Evolutionary conservation across 202 grass and related monocot genomes (phyloP).

Genomic region (Cymbopogon flexuosus): DNA sequence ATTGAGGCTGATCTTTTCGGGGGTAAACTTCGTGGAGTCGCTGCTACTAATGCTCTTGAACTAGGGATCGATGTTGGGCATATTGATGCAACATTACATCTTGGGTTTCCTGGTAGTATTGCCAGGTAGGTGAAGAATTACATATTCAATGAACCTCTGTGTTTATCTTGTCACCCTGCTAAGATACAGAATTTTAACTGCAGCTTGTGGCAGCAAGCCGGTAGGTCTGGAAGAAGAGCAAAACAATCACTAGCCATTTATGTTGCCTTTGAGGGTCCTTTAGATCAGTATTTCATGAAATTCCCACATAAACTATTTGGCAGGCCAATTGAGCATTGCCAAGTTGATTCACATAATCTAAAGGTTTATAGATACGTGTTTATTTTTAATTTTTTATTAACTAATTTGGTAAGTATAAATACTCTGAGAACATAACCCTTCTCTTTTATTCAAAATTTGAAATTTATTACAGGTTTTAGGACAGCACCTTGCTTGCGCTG

Average conservation of each 20-base stretch:
- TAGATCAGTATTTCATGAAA: slow-evolving; percentile 99
- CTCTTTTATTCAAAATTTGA: slow-evolving; percentile 1
- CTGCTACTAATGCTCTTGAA: slow-evolving; percentile 96
- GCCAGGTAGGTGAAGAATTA: slow-evolving; percentile 50
- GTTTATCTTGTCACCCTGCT: slow-evolving; percentile 12
- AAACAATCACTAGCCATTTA: slow-evolving; percentile 87
- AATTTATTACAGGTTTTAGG: slow-evolving; percentile 57
- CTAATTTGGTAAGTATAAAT: slow-evolving; percentile 15
- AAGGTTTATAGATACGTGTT: slow-evolving; percentile 46
- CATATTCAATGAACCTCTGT: neutral
- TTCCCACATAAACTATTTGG: slow-evolving; percentile 79
- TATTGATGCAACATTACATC: slow-evolving; percentile 97
- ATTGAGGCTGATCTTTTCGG: slow-evolving; percentile 85
- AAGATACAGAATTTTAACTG: slow-evolving; percentile 38
- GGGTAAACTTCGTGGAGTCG: slow-evolving; percentile 74
- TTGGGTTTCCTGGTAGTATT: slow-evolving; percentile 95
- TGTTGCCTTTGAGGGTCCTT: slow-evolving; percentile 84
- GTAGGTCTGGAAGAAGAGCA: slow-evolving; percentile 85
- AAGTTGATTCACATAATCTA: slow-evolving; percentile 74
- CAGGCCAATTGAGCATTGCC: slow-evolving; percentile 84
- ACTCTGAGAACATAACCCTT: slow-evolving; percentile 19
- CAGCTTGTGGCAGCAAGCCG: slow-evolving; percentile 97
- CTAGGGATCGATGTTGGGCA: slow-evolving; percentile 90
- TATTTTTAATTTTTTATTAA: slow-evolving; percentile 22
- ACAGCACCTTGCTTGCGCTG: slow-evolving; percentile 84